These are phyloP conservation scores for Phytophthora citricola DNA, from an alignment of 352 stramenopile genomes.

Conservation along the genomic window DNA sequence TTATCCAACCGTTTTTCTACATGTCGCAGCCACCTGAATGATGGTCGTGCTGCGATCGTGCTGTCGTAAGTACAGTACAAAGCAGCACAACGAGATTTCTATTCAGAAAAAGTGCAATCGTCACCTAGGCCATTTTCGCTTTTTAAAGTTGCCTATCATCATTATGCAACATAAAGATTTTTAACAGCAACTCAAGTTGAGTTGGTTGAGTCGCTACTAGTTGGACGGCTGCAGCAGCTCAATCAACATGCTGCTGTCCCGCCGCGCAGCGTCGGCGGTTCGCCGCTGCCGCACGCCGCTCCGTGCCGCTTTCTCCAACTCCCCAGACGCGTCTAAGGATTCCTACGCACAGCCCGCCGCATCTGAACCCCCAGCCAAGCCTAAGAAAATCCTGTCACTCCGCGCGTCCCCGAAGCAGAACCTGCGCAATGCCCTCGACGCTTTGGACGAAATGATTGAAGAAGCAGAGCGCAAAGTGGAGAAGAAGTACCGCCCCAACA, in stretches of 20 bases:
- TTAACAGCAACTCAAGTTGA: constrained; percentile 12
- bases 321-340: constrained; percentile 8
- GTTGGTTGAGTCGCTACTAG: not conserved
- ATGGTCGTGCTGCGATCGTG: too few species aligned
- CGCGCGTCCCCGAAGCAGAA: constrained; percentile 70
- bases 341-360: not conserved
- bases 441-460: constrained; percentile 84
- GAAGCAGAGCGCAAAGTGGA: constrained; percentile 85
- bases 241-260: constrained; percentile 23
- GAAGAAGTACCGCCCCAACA: constrained; percentile 89
- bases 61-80: too few species aligned
- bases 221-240: constrained; percentile 1
- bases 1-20: too few species aligned
- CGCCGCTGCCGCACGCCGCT: constrained; percentile 23
- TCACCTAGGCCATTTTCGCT: too few species aligned
- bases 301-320: constrained; percentile 13
- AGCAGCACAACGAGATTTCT: too few species aligned
- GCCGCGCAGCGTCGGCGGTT: constrained; percentile 15
- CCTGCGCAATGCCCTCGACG: constrained; percentile 74
- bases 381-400: constrained; percentile 42
- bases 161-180: not conserved
- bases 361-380: constrained; percentile 7
- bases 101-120: too few species aligned
- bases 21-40: too few species aligned
- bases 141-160: too few species aligned